These are phyloP conservation scores for Leccinellum luteum DNA, from an alignment of 768 basidiomycete genomes.

Conservation along the genomic window DNA sequence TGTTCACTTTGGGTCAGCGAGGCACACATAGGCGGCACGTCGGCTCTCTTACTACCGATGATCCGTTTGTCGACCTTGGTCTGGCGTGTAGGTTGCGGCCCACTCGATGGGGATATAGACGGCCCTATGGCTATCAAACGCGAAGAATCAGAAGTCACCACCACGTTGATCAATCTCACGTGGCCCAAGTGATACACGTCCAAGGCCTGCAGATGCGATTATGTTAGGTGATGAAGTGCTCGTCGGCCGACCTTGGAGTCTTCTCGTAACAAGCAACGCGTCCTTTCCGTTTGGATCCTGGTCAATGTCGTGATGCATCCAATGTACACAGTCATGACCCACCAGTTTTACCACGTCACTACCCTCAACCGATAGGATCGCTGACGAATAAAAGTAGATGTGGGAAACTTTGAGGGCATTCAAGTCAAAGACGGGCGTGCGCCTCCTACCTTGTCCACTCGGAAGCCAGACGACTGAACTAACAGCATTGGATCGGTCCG, in stretches of 20 bases:
- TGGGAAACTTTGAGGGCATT: not conserved
- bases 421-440: not conserved
- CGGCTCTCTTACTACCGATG: constrained; percentile 38
- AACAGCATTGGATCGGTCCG: constrained; percentile 42
- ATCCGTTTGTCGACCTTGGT: constrained; percentile 52
- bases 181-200: constrained; percentile 41
- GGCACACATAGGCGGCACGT: not conserved
- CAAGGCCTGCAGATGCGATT: constrained; percentile 29
- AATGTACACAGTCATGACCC: constrained; percentile 2
- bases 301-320: not conserved
- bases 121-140: constrained; percentile 49
- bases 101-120: constrained; percentile 37
- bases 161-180: constrained; percentile 48
- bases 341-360: constrained; percentile 46
- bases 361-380: constrained; percentile 50
- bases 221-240: not conserved
- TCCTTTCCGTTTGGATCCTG: constrained; percentile 44
- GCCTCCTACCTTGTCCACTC: constrained; percentile 39
- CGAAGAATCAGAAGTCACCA: constrained; percentile 43
- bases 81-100: constrained; percentile 44
- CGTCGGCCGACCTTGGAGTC: not conserved
- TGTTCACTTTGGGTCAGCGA: constrained; percentile 18
- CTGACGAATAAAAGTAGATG: constrained; percentile 21
- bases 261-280: not conserved
- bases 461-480: constrained; percentile 52